Percentiles rank a stretch among this genome's conserved stretches.
These are phyloP conservation scores for Quercus bicolor DNA, from an alignment of 306 rosid genomes.

Conservation along the genomic window DNA sequence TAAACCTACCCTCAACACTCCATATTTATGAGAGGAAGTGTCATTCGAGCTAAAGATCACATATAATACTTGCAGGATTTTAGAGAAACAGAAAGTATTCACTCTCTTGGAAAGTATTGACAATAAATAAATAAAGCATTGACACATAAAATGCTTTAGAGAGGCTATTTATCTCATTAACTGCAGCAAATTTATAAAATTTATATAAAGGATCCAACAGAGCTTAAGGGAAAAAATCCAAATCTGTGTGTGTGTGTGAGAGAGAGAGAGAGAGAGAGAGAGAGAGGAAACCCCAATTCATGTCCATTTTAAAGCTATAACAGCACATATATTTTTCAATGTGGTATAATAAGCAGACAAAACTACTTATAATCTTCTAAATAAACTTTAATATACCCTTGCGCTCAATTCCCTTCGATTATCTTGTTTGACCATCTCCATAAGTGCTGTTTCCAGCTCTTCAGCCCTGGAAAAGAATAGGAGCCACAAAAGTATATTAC, in stretches of 20 bases:
- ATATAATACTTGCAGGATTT: not conserved
- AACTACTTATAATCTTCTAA: constrained; percentile 19
- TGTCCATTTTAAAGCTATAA: constrained; percentile 15
- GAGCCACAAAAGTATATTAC: constrained; percentile 23
- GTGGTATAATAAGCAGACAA: constrained; percentile 9
- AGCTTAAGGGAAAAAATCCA: not conserved
- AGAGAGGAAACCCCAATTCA: not conserved
- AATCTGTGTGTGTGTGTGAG: not conserved
- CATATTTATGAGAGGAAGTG: no score
- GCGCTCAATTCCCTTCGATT: constrained; percentile 74
- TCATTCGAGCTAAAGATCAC: no score
- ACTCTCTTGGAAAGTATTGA: not conserved
- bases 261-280: not conserved
- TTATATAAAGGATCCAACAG: not conserved
- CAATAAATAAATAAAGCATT: not conserved
- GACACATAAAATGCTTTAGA: not conserved
- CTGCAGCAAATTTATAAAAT: not conserved
- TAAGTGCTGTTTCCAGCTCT: constrained; percentile 89
- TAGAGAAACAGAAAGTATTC: not conserved
- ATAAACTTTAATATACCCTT: constrained; percentile 54
- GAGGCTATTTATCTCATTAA: not conserved
- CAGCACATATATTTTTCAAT: constrained; percentile 1
- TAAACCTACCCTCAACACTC: no score
- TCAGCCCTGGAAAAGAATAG: constrained; percentile 64
- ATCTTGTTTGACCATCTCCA: constrained; percentile 87